Evolutionary conservation across 2,329 filamentous ascomycete species (phyloP).

Genomic region (Penicillium palitans): DNA sequence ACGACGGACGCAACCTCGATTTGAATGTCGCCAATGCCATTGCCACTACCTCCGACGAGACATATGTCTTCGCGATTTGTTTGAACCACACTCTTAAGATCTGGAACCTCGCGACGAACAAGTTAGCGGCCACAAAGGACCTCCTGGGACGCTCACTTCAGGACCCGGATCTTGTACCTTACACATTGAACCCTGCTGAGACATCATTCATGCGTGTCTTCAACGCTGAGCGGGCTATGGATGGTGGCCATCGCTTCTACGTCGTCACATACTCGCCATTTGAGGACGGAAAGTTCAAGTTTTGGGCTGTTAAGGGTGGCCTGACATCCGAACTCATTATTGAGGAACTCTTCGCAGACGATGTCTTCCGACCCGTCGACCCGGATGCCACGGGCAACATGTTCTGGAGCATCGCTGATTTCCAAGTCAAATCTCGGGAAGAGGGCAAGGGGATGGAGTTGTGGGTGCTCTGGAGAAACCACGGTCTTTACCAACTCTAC

Average conservation of each 20-base stretch:
- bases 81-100: constrained; percentile 85
- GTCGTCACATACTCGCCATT: constrained; percentile 86
- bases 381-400: constrained; percentile 64
- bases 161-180: constrained; percentile 68
- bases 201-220: constrained; percentile 74
- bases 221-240: constrained; percentile 53
- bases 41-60: constrained; percentile 48
- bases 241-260: constrained; percentile 54
- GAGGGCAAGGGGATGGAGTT: constrained; percentile 60
- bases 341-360: constrained; percentile 68
- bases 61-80: constrained; percentile 72
- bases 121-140: constrained; percentile 73
- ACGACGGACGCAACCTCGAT: constrained; percentile 45
- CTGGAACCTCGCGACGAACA: constrained; percentile 84
- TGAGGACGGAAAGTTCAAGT: constrained; percentile 87
- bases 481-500: constrained; percentile 73
- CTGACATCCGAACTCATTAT: constrained; percentile 60
- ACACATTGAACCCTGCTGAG: constrained; percentile 76
- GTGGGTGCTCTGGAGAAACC: constrained; percentile 84
- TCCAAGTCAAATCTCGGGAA: constrained; percentile 59
- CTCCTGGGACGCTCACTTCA: constrained; percentile 68
- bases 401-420: constrained; percentile 79
- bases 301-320: constrained; percentile 75
- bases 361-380: constrained; percentile 64
- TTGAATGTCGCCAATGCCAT: constrained; percentile 47